Conservation (phyloP, 2,329 filamentous ascomycete species). For the Rhynchosporium agropyri region DNA sequence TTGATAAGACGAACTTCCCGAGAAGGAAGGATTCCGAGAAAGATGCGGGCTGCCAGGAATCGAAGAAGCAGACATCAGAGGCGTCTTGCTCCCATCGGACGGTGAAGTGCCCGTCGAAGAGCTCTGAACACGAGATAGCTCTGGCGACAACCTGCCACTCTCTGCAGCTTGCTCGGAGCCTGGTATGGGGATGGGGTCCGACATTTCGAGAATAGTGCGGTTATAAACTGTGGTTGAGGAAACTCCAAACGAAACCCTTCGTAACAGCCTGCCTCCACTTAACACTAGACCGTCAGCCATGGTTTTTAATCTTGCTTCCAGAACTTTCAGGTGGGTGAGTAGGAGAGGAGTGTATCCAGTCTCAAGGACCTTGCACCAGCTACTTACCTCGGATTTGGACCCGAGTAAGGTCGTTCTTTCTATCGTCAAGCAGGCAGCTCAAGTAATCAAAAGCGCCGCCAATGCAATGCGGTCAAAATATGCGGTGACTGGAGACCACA, state of each 20-base stretch:
- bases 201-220: slow-evolving; percentile 49
- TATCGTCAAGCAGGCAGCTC: slow-evolving; percentile 17
- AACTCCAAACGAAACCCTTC: slow-evolving; percentile 47
- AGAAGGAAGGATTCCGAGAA: slow-evolving; percentile 80
- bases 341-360: slow-evolving; percentile 7
- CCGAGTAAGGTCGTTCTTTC: slow-evolving; percentile 11
- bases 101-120: slow-evolving; percentile 53
- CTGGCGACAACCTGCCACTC: slow-evolving; percentile 31
- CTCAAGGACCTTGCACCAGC: slow-evolving; percentile 7
- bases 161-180: slow-evolving; percentile 30
- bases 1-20: slow-evolving; percentile 81
- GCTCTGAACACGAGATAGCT: slow-evolving; percentile 24
- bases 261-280: slow-evolving; percentile 47
- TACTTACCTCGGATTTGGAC: slow-evolving; percentile 18
- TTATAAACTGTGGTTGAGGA: slow-evolving; percentile 44
- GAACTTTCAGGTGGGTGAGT: slow-evolving; percentile 6
- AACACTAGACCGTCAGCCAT: slow-evolving; percentile 50
- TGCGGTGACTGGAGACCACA: slow-evolving; percentile 26
- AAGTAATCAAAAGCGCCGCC: slow-evolving; percentile 29
- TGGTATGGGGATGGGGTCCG: slow-evolving; percentile 46
- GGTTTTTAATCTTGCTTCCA: slow-evolving; percentile 6
- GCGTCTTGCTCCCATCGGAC: slow-evolving; percentile 53
- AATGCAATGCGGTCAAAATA: slow-evolving; percentile 20
- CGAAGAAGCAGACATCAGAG: slow-evolving; percentile 51
- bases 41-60: slow-evolving; percentile 57